These are phyloP conservation scores for Rutstroemia sp. DNA, from an alignment of 2,329 filamentous ascomycete genomes.

Conservation along the genomic window DNA sequence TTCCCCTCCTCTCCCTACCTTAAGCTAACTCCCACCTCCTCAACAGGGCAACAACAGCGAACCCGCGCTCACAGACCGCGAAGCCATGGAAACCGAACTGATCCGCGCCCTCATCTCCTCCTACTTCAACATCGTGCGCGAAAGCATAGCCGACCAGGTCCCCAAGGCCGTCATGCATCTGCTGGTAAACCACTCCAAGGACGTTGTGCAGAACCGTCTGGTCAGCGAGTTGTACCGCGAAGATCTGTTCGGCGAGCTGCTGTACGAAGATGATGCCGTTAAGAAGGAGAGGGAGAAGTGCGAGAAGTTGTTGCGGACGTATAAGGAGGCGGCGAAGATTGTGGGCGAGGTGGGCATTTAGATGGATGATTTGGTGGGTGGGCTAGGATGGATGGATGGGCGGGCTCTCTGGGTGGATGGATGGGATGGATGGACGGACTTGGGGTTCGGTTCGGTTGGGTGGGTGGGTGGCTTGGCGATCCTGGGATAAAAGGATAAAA, in stretches of 20 bases:
- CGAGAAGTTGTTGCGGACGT: conserved; percentile 89
- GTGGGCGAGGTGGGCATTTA: conserved; percentile 85
- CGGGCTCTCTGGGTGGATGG: too few relatives aligned
- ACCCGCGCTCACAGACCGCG: conserved; percentile 86
- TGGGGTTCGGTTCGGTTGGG: not conserved
- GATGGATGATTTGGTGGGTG: not conserved
- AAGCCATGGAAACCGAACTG: conserved; percentile 94
- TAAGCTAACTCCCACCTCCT: not conserved
- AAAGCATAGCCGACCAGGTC: conserved; percentile 97
- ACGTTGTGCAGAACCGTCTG: conserved; percentile 92
- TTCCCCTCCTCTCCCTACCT: not conserved
- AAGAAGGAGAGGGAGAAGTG: conserved; percentile 98
- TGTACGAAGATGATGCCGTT: conserved; percentile 96
- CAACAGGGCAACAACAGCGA: conserved; percentile 55
- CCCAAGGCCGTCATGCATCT: conserved; percentile 99
- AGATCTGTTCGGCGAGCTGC: conserved; percentile 77
- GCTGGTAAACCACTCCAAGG: conserved; percentile 95
- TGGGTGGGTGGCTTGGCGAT: not conserved
- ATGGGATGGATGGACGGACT: not conserved
- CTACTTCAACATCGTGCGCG: conserved; percentile 98
- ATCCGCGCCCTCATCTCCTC: conserved; percentile 95
- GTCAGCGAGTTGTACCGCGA: conserved; percentile 96
- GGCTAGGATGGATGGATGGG: not conserved
- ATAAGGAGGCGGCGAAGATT: conserved; percentile 96
- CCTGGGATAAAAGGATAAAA: too few relatives aligned